Percentiles rank a stretch among this genome's conserved stretches.
Evolutionary conservation across 2,329 filamentous ascomycete species (phyloP).

Genomic region (Pseudocercospora fuligena): DNA sequence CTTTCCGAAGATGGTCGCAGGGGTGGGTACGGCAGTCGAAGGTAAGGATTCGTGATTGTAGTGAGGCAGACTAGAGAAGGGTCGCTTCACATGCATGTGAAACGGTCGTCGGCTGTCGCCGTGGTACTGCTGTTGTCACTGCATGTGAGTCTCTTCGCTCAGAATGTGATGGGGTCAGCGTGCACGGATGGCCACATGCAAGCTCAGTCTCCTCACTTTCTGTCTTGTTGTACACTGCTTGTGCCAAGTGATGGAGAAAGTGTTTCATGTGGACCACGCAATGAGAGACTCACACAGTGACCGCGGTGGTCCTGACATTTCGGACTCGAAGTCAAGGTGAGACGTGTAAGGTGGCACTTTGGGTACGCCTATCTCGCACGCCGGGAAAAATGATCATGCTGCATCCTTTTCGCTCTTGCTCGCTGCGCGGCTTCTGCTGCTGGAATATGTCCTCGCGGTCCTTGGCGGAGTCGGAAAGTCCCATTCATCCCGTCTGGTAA

Average conservation of each 20-base stretch:
- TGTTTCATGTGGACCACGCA: neutral
- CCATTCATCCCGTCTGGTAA: constrained; percentile 25
- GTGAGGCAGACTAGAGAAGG: neutral
- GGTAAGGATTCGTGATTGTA: neutral
- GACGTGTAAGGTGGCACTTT: neutral
- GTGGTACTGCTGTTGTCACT: neutral
- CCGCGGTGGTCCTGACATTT: neutral
- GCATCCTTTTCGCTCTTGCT: neutral
- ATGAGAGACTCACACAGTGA: neutral
- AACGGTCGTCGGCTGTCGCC: neutral
- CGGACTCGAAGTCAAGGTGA: neutral
- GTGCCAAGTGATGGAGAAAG: neutral
- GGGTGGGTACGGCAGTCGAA: neutral
- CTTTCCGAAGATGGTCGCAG: neutral
- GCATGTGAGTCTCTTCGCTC: neutral
- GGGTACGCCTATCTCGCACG: neutral
- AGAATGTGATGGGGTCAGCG: neutral
- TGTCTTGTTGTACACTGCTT: neutral
- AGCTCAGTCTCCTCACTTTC: neutral
- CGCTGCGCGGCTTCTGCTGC: neutral
- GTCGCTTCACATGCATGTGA: neutral
- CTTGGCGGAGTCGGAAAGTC: constrained; percentile 12
- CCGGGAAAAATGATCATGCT: neutral
- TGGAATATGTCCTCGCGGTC: neutral
- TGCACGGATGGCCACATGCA: neutral